Evolutionary conservation across 306 rosid species (phyloP).

Genomic region (Cyclanthera cordifolia): DNA sequence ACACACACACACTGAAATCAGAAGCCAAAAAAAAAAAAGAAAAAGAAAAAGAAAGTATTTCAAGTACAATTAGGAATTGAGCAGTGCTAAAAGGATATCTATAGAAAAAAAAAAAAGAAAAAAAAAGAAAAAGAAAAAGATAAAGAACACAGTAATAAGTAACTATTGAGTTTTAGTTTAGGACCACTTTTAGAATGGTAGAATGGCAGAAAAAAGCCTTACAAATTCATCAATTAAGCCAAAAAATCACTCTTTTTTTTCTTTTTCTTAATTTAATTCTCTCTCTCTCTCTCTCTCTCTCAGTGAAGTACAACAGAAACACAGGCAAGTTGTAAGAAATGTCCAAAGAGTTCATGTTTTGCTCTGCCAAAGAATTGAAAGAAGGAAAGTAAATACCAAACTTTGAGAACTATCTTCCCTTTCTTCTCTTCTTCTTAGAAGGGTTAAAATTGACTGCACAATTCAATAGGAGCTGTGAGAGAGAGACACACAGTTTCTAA

Average conservation of each 20-base stretch:
- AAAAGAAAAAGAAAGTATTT: background rate
- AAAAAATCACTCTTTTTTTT: background rate
- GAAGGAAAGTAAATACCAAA: conserved; percentile 1
- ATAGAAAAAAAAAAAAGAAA: background rate
- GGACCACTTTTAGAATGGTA: background rate
- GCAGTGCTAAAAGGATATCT: conserved; percentile 7
- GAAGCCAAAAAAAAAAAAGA: background rate
- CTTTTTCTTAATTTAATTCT: background rate
- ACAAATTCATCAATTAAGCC: conserved; percentile 5
- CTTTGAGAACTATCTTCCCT: conserved; percentile 8
- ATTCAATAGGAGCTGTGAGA: background rate
- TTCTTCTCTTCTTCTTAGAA: background rate
- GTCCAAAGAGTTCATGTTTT: background rate
- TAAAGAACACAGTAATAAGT: conserved; percentile 1
- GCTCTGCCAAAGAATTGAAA: conserved; percentile 1
- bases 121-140: background rate
- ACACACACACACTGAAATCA: background rate
- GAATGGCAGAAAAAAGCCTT: background rate
- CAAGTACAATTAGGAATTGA: conserved; percentile 3
- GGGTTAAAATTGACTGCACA: background rate
- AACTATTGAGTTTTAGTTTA: conserved; percentile 6
- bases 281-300: background rate
- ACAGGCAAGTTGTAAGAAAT: conserved; percentile 4
- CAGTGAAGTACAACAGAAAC: conserved; percentile 4
- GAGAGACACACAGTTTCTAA: background rate